Evolutionary conservation across 73 alveolate species (phyloP), one percentile per base, ranked within the genome.

Genomic region (Stentor roeselii): DNA sequence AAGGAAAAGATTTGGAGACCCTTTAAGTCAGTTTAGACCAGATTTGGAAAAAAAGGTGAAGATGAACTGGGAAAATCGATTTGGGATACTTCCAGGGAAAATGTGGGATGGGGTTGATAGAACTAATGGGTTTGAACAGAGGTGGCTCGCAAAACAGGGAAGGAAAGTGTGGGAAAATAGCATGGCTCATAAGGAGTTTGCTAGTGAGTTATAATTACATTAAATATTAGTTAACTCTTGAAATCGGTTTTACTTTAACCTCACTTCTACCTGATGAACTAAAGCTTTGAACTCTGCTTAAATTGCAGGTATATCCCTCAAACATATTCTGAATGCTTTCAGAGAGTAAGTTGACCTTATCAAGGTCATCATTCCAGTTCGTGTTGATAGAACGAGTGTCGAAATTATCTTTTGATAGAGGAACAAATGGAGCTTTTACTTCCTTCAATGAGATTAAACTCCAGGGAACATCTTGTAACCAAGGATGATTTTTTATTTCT

Each of bases 21-120:
- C 96, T n/a, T 39, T 85, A 35, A 59, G 42, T 30, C 60, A 41
- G 27, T 30, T 88, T 21, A 31, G 39, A 75, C 36, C 59, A 39
- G 59, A 80, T 31, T 31, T 59, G 76, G 67, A 11, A 50, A 60
- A 78, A 67, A 87, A 83, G 3, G 60, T 32, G 37, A 30, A 61
- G 1, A 59, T 67, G 34, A 78, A 76, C 77, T 67, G 87, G 88
- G 77, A 67, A 39, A 95, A 95, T 82, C 93, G 99, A 86, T 95
- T 96, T 89, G 94, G 88, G 76, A 96, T 96, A 42, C 88, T 86
- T 32, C 98, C 99, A 60, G 99, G 99, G 39, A 93, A 92, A 83
- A 78, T 95, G 60, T 96, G 99, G 99, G 99, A 96, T 90, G 99
- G 99, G 21, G 95, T 95, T 35, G 98, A 96, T 78, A 87, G 99